phyloP scores from a whole-genome alignment of 768 basidiomycete species.

The Mycena belliarum region DNA sequence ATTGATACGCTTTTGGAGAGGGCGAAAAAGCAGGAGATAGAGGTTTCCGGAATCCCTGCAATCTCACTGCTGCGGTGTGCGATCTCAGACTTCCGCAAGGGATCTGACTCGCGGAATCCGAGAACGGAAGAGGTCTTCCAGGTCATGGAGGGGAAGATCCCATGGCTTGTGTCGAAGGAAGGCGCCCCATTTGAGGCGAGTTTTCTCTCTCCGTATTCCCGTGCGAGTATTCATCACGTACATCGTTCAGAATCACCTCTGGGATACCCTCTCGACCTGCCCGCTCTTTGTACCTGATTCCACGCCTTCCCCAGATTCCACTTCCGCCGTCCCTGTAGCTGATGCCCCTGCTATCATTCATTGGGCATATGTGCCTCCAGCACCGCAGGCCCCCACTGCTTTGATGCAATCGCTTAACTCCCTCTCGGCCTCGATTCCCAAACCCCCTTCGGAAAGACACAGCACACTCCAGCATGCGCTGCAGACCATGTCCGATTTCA shows the following conservation, averaged over 20 bases:
- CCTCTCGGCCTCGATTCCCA: constrained; percentile 40
- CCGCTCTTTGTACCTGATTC: constrained; percentile 50
- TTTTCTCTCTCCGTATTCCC: background rate
- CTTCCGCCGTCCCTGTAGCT: constrained; percentile 11
- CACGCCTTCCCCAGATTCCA: constrained; percentile 19
- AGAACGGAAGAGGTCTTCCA: constrained; percentile 63
- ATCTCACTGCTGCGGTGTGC: constrained; percentile 66
- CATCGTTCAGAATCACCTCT: constrained; percentile 48
- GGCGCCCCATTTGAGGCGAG: constrained; percentile 58
- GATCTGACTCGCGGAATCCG: constrained; percentile 38
- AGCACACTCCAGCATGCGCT: constrained; percentile 60
- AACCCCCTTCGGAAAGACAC: constrained; percentile 28
- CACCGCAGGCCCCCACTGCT: constrained; percentile 36
- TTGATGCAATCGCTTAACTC: constrained; percentile 37
- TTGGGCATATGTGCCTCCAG: constrained; percentile 44
- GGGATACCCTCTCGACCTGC: constrained; percentile 58
- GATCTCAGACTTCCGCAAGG: constrained; percentile 48
- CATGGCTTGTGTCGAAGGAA: constrained; percentile 56
- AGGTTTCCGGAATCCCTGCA: constrained; percentile 41
- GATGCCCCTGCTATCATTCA: constrained; percentile 26
- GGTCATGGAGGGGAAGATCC: constrained; percentile 55
- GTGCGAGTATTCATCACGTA: background rate
- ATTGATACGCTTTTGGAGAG: constrained; percentile 42
- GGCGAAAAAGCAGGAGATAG: constrained; percentile 29
- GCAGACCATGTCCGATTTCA: constrained; percentile 68